Base-by-base conservation (phyloP, 2,329 filamentous ascomycete genomes). In the Alternaria rosae region DNA sequence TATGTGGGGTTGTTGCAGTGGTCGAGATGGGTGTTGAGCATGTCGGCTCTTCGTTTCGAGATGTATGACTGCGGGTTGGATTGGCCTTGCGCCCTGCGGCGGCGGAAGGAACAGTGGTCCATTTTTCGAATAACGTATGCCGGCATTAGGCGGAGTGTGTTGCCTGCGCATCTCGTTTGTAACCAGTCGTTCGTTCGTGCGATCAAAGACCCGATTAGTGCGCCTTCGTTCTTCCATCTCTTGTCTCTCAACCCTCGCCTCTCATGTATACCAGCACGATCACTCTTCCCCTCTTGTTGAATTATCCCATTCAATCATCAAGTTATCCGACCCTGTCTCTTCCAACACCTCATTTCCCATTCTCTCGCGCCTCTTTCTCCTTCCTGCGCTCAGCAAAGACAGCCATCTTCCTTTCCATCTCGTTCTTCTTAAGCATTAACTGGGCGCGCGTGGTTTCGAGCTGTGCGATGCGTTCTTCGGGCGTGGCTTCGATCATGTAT, bases 391-490 rank as follows among this genome's bases (percentile, higher is more conserved):
- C 70, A 8, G 59, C 47, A 20, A 76, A 70, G 13, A 53, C 59
- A 6, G 66, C 79, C 55, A 89, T 84, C 72, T 89, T 89, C 65
- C 77, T 82, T 72, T 89, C 85, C 54, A 90, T 71, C 51, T 84
- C 84, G 7, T 80, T 79, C 73, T 81, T 86, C 71, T 86, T 86
- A 7, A 76, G 71, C 3, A 85, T 72, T 13, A 89, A 75, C 32
- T 82, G 81, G n/a, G 81, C 78, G 45, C 84, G 82, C 54, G 82
- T 80, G 48, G 76, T 72, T 66, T 87, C 83, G 20, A 90, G 81
- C 51, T 83, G 80, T n/a, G 81, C 78, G 23, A 89, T 85, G 69
- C 82, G 83, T 55, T 89, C 86, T 44, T 85, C 82, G 0, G 84
- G 80, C 0, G 84, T 82, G 6, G 84, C 80, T 77, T 87, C 80